A percentile compares a stretch with the other conserved stretches of the same genome.
These are phyloP conservation scores for Lineolata rhizophorae DNA, from an alignment of 495 filamentous ascomycete genomes.

Conservation along the genomic window DNA sequence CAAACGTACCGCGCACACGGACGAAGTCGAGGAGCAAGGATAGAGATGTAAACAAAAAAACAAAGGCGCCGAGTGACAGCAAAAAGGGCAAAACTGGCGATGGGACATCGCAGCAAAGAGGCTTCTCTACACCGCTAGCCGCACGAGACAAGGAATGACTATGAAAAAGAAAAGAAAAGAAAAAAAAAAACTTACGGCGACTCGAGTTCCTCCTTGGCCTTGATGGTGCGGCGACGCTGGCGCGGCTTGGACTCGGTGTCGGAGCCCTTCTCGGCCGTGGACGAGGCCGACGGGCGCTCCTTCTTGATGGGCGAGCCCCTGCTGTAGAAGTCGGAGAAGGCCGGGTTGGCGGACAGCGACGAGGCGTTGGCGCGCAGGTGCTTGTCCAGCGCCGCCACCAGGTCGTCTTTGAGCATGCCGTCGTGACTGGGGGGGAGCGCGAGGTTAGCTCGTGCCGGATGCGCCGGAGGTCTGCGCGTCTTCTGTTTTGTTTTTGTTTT, in stretches of 20 bases:
- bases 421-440: slow-evolving; percentile 31
- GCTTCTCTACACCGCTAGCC: no score
- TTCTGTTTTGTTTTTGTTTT: no score
- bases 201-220: slow-evolving; percentile 22
- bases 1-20: no score
- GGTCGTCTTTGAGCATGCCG: slow-evolving; percentile 55
- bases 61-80: no score
- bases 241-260: slow-evolving; percentile 15
- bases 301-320: slow-evolving; percentile 65
- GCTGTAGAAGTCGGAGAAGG: slow-evolving; percentile 55
- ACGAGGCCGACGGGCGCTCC: slow-evolving; percentile 23
- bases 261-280: slow-evolving; percentile 19
- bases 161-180: no score
- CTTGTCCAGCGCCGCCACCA: slow-evolving; percentile 53
- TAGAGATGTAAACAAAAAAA: no score
- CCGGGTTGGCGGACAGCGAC: slow-evolving; percentile 35
- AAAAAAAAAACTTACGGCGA: slow-evolving; percentile 22
- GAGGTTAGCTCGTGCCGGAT: not conserved
- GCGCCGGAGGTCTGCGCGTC: no score
- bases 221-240: slow-evolving; percentile 18
- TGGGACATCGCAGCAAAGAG: no score
- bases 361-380: slow-evolving; percentile 45
- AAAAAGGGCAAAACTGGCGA: no score
- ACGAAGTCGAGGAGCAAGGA: no score
- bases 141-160: no score